These are phyloP conservation scores for Monilinia laxa DNA, from an alignment of 2,329 filamentous ascomycete genomes.

Conservation along the genomic window DNA sequence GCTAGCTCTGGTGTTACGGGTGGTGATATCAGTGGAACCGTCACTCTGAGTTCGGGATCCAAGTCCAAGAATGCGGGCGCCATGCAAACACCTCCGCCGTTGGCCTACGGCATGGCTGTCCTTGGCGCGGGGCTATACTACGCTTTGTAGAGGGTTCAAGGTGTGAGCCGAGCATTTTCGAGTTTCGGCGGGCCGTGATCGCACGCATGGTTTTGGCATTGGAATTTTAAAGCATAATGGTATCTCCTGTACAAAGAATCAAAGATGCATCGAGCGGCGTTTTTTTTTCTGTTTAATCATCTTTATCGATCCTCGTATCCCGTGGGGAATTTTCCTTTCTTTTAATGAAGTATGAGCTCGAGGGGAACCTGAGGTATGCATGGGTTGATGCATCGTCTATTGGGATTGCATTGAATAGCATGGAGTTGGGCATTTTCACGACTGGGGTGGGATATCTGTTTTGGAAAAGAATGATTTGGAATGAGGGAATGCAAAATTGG, in stretches of 20 bases:
- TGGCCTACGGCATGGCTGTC: conserved; percentile 31
- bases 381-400: background rate
- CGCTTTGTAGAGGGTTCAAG: conserved; percentile 22
- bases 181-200: background rate
- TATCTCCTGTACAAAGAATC: background rate
- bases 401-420: background rate
- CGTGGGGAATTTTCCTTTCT: background rate
- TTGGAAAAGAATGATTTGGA: background rate
- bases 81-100: conserved; percentile 25
- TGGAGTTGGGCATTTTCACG: background rate
- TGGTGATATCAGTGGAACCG: conserved; percentile 26
- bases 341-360: background rate
- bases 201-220: background rate
- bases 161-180: background rate
- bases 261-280: conserved; percentile 2
- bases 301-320: no score
- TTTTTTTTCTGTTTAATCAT: background rate
- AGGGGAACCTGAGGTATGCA: background rate
- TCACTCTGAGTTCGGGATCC: conserved; percentile 25
- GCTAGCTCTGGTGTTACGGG: conserved; percentile 44
- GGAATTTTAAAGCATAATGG: background rate
- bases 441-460: background rate
- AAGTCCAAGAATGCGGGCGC: conserved; percentile 26
- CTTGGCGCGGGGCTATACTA: conserved; percentile 34
- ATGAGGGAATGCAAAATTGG: background rate